phyloP scores from a whole-genome alignment of 1,139 yeast species.

The Yamadazyma diddensiae region DNA sequence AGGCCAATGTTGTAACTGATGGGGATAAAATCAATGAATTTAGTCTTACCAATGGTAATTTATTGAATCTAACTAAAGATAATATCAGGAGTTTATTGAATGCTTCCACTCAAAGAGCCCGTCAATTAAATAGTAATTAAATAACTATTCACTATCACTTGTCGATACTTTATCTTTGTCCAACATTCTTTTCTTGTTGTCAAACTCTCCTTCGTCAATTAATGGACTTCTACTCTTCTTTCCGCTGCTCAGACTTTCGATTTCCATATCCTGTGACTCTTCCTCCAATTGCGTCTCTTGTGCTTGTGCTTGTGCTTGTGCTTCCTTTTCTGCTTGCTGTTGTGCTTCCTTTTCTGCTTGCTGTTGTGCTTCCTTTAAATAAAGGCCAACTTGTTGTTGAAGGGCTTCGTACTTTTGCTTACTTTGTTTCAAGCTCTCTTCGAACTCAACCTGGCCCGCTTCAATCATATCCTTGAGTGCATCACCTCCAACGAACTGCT shows the following conservation, averaged over 20 bases:
- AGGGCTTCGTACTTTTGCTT: constrained; percentile 14
- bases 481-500: constrained; percentile 36
- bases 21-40: constrained; percentile 16
- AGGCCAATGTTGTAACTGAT: constrained; percentile 12
- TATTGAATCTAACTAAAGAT: constrained; percentile 41
- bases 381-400: constrained; percentile 20
- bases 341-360: too few relatives aligned
- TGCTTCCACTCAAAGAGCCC: constrained; percentile 36
- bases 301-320: constrained; percentile 14
- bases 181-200: constrained; percentile 12
- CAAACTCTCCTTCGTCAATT: constrained; percentile 11
- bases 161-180: constrained; percentile 9
- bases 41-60: constrained; percentile 20
- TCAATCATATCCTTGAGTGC: constrained; percentile 25
- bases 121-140: constrained; percentile 1
- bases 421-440: constrained; percentile 12
- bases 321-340: not conserved
- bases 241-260: constrained; percentile 16
- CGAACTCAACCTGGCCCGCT: constrained; percentile 21
- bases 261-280: constrained; percentile 7
- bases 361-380: constrained; percentile 6
- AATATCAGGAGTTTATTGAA: constrained; percentile 44
- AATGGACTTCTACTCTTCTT: constrained; percentile 22
- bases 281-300: constrained; percentile 19
- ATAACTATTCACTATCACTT: constrained; percentile 2